Evolutionary conservation across 2,329 filamentous ascomycete species (phyloP), one percentile per base, ranked within the genome.

Genomic region (Cytospora paraplurivora): DNA sequence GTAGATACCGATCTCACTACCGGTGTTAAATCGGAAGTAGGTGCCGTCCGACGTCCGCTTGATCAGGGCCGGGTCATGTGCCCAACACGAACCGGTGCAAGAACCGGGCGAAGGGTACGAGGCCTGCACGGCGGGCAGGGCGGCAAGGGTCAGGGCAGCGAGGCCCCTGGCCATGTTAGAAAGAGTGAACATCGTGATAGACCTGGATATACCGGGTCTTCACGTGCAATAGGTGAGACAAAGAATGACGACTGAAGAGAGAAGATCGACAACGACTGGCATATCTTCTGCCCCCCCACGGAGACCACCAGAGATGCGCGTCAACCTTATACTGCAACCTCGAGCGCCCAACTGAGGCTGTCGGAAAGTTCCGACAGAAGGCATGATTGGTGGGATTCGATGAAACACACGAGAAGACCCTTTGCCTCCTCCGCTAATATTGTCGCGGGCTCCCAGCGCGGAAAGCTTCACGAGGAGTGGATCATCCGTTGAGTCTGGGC

Each of bases 1-100:
- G 60, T 73, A 73, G 59, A 79, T 77, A 53, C 73, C 73, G 67
- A 80, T 78, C 52, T 70, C 72, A 67, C 72, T 73, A 32, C 76
- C 76, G 7, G 79, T 80, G 35, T 72, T 74, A 72, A 79, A 80
- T 13, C 65, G 65, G 21, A 65, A 66, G 27, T 66, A 66, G 27
- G 19, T 55, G 3, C 62, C 62, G 37, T 66, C 62, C 2, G 62
- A 62, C 1, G 55, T 21, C 21, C 58, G 56, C 6, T 60, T 55
- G n/a, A 65, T 59, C 33, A 66, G 1, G 11, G 58, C 41, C 8
- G 65, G 58, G 33, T 66, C 65, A 27, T 66, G 65, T 10, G 64
- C 62, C 54, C 59, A 66, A 49, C 65, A 66, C 44, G 59, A 55
- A 21, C 59, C 77, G 72, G 70, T 78, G 67, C 78, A 79, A 11